A percentile compares a stretch with the other conserved stretches of the same genome.
Evolutionary conservation across 306 rosid genomes (phyloP).

Genomic region (Astragalus glycyphyllos): DNA sequence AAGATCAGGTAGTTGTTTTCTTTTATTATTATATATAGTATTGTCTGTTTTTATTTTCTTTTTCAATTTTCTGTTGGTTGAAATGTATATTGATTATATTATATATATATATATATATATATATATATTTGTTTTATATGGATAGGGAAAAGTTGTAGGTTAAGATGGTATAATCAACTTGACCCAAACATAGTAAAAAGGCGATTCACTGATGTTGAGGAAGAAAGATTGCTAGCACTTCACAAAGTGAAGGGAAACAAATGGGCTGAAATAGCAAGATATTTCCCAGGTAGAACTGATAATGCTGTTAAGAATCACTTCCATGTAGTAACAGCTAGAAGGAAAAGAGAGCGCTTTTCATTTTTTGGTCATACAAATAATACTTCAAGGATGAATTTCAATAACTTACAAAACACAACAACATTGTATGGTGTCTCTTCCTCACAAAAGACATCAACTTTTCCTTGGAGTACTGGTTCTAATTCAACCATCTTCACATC

Average conservation of each 20-base stretch:
- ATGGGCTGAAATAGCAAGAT: conserved; percentile 67
- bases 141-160: conserved; percentile 70
- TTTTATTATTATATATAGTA: too few species aligned
- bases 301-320: conserved; percentile 70
- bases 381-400: conserved; percentile 14
- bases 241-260: conserved; percentile 67
- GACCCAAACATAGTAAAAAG: conserved; percentile 63
- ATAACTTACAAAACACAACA: conserved; percentile 20
- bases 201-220: conserved; percentile 63
- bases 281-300: conserved; percentile 66
- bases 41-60: too few species aligned
- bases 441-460: not conserved
- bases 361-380: conserved; percentile 15
- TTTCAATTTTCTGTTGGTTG: too few species aligned
- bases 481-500: conserved; percentile 36
- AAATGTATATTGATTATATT: not conserved
- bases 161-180: conserved; percentile 79
- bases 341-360: conserved; percentile 52
- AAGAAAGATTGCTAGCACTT: conserved; percentile 54
- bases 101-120: too few species aligned
- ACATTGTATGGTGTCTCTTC: conserved; percentile 23
- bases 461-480: conserved; percentile 31
- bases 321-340: conserved; percentile 68
- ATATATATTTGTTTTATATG: not conserved
- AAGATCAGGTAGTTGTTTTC: conserved; percentile 57